Base-by-base conservation (phyloP, 2,329 filamentous ascomycete species). In the Thielaviopsis cerberus region DNA sequence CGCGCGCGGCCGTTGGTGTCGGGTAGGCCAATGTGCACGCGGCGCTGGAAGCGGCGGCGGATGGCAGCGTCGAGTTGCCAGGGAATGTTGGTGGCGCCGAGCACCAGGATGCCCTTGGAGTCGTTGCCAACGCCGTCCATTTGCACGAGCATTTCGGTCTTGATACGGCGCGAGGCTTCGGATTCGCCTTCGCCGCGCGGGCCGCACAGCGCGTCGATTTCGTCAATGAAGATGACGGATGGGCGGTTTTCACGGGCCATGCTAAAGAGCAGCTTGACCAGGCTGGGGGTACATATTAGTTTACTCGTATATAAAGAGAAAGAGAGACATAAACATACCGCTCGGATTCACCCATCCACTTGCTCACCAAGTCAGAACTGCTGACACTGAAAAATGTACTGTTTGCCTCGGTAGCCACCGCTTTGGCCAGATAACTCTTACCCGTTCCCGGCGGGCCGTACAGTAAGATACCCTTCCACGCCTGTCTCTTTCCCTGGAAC, bases 321-420 rank as follows among this genome's bases (percentile, higher is more conserved):
- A 17, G 1, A 27, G 30, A 15, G 25, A 20, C 17, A 17, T 53
- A 54, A 37, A 30, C 68, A 61, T 74, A 94, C 88, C 89, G 82
- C 81, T 98, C 92, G 76, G 87, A 94, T 72, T 98, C 92, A 74
- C 92, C 92, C 92, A 98, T 98, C 92, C 92, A 98, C 69, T 98
- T 98, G 70, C 88, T 95, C 61, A 98, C 92, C 70, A 98, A 71
- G 69, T 98, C 92, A 68, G 88, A 94, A 76, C 88, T 94, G 72
- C 88, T 94, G 64, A 98, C 91, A 67, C 89, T 96, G 78, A 98
- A 98, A 69, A 98, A 98, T 3, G 92, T 97, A 71, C 90, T 96
- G 71, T 98, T 97, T 60, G 92, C 92, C 72, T 98, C 92, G 20
- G 92, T 98, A 57, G 92, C 92, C 55, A 98, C 91, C 1, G 92